phyloP scores from a whole-genome alignment of 2,329 filamentous ascomycete species.

The Moelleriella libera region DNA sequence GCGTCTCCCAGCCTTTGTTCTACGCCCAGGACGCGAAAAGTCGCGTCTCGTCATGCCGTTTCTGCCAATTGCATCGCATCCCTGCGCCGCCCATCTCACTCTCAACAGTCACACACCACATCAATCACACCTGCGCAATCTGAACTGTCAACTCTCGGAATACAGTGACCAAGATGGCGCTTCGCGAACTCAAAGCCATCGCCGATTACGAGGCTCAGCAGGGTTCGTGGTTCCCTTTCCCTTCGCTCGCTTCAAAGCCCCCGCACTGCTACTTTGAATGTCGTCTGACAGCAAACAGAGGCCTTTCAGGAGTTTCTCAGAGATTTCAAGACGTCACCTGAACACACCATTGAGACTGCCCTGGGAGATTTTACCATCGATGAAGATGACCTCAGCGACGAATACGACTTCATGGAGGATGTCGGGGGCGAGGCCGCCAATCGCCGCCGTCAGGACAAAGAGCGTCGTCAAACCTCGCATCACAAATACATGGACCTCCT shows the following conservation, averaged over 20 bases:
- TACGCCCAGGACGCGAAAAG: slow-evolving; percentile 14
- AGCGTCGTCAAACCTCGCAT: slow-evolving; percentile 41
- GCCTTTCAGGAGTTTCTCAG: slow-evolving; percentile 80
- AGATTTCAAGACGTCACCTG: slow-evolving; percentile 71
- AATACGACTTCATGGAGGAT: slow-evolving; percentile 88
- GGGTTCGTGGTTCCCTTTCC: slow-evolving; percentile 32
- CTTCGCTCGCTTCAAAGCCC: no score
- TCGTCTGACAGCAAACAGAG: slow-evolving; percentile 26
- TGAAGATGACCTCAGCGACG: slow-evolving; percentile 74
- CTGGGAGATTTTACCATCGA: slow-evolving; percentile 76
- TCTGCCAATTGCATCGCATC: not conserved
- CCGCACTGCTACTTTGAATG: no score
- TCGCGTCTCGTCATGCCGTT: slow-evolving; percentile 13
- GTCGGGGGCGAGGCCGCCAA: slow-evolving; percentile 50
- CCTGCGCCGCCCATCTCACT: not conserved
- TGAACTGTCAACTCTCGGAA: not conserved
- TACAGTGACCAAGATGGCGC: slow-evolving; percentile 50
- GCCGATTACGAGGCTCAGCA: slow-evolving; percentile 85
- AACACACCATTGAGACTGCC: slow-evolving; percentile 61
- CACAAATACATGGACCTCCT: slow-evolving; percentile 82
- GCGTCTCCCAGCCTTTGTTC: slow-evolving; percentile 4
- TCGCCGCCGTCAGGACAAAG: slow-evolving; percentile 33
- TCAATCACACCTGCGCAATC: not conserved
- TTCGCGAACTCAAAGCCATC: slow-evolving; percentile 62
- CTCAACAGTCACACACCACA: not conserved